phyloP scores from a whole-genome alignment of 2,329 filamentous ascomycete genomes.

The Fusarium sp. region DNA sequence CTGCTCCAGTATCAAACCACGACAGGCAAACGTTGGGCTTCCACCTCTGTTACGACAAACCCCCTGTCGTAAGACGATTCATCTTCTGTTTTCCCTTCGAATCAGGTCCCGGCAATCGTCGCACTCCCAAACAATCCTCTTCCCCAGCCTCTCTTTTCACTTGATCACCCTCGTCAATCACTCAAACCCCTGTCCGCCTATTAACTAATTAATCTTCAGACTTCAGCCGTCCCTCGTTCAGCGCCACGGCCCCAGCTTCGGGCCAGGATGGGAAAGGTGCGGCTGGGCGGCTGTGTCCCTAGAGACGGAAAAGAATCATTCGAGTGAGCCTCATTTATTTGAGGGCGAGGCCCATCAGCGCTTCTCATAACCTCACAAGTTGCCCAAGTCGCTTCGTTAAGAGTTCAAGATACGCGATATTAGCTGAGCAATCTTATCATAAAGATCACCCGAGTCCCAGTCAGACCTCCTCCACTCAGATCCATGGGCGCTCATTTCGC shows the following conservation, averaged over 20 bases:
- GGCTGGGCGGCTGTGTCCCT: conserved; percentile 4
- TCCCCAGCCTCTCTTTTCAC: conserved; percentile 18
- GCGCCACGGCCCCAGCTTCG: conserved; percentile 18
- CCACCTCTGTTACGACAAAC: conserved; percentile 4
- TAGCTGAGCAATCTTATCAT: background rate
- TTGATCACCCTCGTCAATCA: conserved; percentile 10
- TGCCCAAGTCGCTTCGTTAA: background rate
- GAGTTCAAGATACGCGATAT: background rate
- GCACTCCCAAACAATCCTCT: background rate
- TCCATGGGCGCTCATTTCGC: background rate
- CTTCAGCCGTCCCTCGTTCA: conserved; percentile 7
- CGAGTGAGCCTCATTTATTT: conserved; percentile 25
- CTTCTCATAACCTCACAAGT: background rate
- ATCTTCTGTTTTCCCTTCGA: conserved; percentile 11
- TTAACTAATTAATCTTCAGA: conserved; percentile 11
- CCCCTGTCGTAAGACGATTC: background rate
- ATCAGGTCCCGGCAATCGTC: conserved; percentile 11
- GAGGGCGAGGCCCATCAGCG: background rate
- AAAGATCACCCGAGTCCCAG: background rate
- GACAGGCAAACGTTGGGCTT: conserved; percentile 3
- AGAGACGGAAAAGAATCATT: conserved; percentile 20
- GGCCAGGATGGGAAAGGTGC: conserved; percentile 10
- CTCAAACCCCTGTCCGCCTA: conserved; percentile 7
- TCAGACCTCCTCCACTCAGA: background rate
- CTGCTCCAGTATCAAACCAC: background rate